Evolutionary conservation across 2,329 filamentous ascomycete species (phyloP).

Genomic region (Atkinsonella texensis): DNA sequence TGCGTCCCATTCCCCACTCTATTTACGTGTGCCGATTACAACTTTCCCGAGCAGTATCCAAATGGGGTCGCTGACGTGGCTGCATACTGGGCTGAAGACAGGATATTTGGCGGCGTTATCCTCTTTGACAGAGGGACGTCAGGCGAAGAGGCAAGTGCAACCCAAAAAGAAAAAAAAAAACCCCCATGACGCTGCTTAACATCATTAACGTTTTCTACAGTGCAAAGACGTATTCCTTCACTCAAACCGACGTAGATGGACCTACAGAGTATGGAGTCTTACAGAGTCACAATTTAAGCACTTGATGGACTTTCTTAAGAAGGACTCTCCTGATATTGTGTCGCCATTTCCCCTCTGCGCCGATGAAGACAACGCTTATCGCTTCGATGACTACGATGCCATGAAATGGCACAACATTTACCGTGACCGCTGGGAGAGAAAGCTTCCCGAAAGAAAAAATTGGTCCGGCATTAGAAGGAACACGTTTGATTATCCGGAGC

Average conservation of each 20-base stretch:
- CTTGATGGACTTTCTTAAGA: neutral
- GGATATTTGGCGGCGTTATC: conserved; percentile 18
- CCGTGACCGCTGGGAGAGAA: neutral
- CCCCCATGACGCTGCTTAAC: neutral
- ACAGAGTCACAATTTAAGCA: neutral
- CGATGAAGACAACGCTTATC: neutral
- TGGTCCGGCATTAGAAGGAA: neutral
- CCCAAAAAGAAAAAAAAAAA: no score
- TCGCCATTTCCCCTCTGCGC: neutral
- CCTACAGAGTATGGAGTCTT: neutral
- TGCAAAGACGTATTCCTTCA: neutral
- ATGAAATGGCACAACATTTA: neutral
- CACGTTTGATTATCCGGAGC: neutral
- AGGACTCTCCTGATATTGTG: neutral
- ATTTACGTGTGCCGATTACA: neutral
- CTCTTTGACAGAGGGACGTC: conserved; percentile 16
- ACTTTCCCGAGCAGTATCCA: conserved; percentile 16
- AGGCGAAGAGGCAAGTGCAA: conserved; percentile 8
- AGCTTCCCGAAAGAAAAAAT: neutral
- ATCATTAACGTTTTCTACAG: neutral
- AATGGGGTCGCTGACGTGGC: conserved; percentile 12
- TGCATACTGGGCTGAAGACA: conserved; percentile 18
- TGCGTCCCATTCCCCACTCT: neutral
- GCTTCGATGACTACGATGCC: neutral
- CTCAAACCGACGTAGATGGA: neutral